Conservation (phyloP, 805 yeast genomes). For the Metschnikowia kofuensis region DNA sequence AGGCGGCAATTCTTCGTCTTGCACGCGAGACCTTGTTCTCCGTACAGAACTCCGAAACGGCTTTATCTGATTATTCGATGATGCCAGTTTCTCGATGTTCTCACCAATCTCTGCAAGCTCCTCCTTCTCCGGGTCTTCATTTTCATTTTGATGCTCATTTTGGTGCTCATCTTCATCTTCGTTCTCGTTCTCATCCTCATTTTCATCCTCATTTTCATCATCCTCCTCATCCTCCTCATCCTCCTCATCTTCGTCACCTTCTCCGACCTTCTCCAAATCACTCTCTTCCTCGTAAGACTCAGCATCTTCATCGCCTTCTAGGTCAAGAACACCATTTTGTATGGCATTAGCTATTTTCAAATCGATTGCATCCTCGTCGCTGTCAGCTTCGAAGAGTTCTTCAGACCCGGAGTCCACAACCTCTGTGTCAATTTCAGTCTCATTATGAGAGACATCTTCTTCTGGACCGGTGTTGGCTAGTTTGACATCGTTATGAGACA, state of each 20-base stretch:
- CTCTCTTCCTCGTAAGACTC: conserved; percentile 9
- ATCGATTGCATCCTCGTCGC: conserved; percentile 4
- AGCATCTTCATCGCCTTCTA: conserved; percentile 18
- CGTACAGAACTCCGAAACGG: background rate
- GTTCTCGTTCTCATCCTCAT: conserved; percentile 14
- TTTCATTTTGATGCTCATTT: conserved; percentile 16
- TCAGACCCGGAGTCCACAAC: conserved; percentile 10
- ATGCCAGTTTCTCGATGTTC: background rate
- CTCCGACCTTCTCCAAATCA: conserved; percentile 20
- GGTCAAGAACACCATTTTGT: conserved; percentile 15
- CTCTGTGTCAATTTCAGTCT: conserved; percentile 4
- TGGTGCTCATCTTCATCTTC: conserved; percentile 17
- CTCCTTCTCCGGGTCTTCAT: conserved; percentile 9
- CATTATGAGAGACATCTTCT: conserved; percentile 1
- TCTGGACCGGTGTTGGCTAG: conserved; percentile 3
- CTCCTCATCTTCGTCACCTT: conserved; percentile 25
- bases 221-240: conserved; percentile 9
- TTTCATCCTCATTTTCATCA: conserved; percentile 20
- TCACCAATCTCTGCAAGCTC: background rate
- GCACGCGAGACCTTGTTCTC: conserved; percentile 1
- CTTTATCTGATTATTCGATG: background rate
- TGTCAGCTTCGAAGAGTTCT: conserved; percentile 3
- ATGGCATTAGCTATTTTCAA: conserved; percentile 1
- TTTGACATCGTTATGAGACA: conserved; percentile 8
- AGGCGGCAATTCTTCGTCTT: background rate